Base-by-base conservation (phyloP, 2,329 filamentous ascomycete genomes). In the Epichloe elymi region DNA sequence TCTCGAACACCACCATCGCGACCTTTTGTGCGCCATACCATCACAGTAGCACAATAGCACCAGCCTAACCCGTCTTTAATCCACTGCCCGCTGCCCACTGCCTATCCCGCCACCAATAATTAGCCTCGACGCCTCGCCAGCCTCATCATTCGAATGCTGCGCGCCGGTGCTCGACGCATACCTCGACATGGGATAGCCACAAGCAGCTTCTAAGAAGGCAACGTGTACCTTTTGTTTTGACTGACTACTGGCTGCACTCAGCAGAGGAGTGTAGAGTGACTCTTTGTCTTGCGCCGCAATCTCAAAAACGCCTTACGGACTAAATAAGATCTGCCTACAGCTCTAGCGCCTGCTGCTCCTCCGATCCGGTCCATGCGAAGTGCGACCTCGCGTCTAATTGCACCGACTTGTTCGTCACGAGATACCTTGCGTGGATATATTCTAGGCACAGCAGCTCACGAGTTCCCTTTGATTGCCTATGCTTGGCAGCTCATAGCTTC, bases 151-250 rank as follows among this genome's bases (percentile, higher is more conserved):
- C 35, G 46, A 39, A 44, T 44, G 50, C 46, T 35, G 46, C 33
- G 30, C 40, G 36, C 42, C 35, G 42, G 14, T 33, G 19, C 48
- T 35, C 41, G 48, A 39, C 33, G 41, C 41, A 38, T 39, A 38
- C 46, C 40, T 51, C 50, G 50, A 48, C 30, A 33, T 45, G 46
- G 19, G 33, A 44, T 45, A 36, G 38, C n/a, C 19, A 40, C 17
- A 23, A 37, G 26, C 49, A 42, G 37, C 33, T 43, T 40, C 38
- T 38, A 30, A 48, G 17, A 45, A 42, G 48, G 41, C 41, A 33
- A 39, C 46, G 17, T 48, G 26, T 43, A 35, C 40, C 15, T 8
- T 35, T 8, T 6, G 19, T 5, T 17, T 49, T 8, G 30, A 37
- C 17, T 30, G 20, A 26, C 39, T 10, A 23, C 19, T 30, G 12